Evolutionary conservation across 352 stramenopile genomes (phyloP), one percentile per base, ranked within the genome.

Genomic region (Ophiocytium majus): DNA sequence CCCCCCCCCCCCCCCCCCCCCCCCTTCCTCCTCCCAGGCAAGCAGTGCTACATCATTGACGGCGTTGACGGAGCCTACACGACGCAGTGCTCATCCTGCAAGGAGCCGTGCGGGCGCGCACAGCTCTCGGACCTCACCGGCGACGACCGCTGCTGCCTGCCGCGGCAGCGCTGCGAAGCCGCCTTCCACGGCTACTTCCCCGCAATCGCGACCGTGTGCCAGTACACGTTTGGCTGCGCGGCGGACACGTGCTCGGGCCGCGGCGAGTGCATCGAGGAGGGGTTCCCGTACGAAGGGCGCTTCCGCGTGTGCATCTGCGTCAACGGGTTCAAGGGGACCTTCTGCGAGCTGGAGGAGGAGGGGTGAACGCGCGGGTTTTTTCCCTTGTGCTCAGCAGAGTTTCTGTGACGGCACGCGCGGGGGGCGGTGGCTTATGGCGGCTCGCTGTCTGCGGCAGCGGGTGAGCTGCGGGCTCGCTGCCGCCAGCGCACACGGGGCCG

Each of bases 271-370:
- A 17, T 78, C 5, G 66, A 78, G 35, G 66, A 78, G 5, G 66
- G 14, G 32, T 78, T 78, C 66, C 66, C 66, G 5, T 78, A 78
- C 66, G 5, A 35, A 14, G 66, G 66, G 66, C 66, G 14, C 5
- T 78, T 78, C 35, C 5, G 14, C 5, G 10, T 14, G 32, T 78
- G 66, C 35, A 5, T 14, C 35, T 78, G 66, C 35, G 32, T 10
- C 5, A 5, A 5, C 5, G 66, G 66, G 5, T 78, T 78, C 66
- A 78, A 35, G 35, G 66, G 66, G 5, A 10, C 17, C 5, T 78
- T 78, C 66, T 78, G 66, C 66, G 66, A 57, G 43, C 5, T 57
- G n/a, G n/a, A n/a, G n/a, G n/a, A n/a, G n/a, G n/a, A n/a, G n/a
- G n/a, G n/a, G n/a, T n/a, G n/a, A n/a, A n/a, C n/a, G n/a, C n/a